Percentiles rank a stretch among this genome's conserved stretches.
phyloP scores from a whole-genome alignment of 2,329 filamentous ascomycete genomes.

The Penicillium sp. region DNA sequence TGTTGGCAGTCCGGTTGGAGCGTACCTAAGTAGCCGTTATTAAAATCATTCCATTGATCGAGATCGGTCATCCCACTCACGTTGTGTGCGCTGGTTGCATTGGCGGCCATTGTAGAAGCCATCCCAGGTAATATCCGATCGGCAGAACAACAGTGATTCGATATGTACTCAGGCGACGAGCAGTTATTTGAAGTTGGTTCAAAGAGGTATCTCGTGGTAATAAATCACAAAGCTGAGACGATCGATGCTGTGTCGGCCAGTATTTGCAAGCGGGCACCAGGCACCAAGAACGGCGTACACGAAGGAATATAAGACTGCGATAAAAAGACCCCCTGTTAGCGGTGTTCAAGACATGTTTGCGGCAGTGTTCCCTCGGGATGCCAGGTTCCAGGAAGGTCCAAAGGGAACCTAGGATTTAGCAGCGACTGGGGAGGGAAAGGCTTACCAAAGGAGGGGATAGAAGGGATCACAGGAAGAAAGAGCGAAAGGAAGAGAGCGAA shows the following conservation, averaged over 20 bases:
- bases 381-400: background rate
- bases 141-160: constrained; percentile 16
- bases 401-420: background rate
- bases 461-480: constrained; percentile 19
- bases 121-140: constrained; percentile 27
- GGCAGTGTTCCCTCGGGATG: background rate
- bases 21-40: constrained; percentile 27
- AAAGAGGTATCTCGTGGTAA: constrained; percentile 13
- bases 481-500: constrained; percentile 14
- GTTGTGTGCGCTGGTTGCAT: constrained; percentile 38
- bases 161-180: constrained; percentile 29
- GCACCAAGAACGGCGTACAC: constrained; percentile 29
- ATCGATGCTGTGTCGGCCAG: constrained; percentile 22
- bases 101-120: constrained; percentile 39
- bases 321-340: constrained; percentile 19
- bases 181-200: constrained; percentile 20
- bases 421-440: constrained; percentile 5
- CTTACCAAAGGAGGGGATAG: constrained; percentile 27
- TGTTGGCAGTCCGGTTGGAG: constrained; percentile 40
- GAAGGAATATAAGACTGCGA: constrained; percentile 29
- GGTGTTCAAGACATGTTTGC: background rate
- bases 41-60: constrained; percentile 6
- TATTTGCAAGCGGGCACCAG: constrained; percentile 36
- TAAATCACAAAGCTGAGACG: constrained; percentile 23
- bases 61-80: constrained; percentile 30